phyloP scores from a whole-genome alignment of 768 basidiomycete genomes.

The Amanita pallidorosea region DNA sequence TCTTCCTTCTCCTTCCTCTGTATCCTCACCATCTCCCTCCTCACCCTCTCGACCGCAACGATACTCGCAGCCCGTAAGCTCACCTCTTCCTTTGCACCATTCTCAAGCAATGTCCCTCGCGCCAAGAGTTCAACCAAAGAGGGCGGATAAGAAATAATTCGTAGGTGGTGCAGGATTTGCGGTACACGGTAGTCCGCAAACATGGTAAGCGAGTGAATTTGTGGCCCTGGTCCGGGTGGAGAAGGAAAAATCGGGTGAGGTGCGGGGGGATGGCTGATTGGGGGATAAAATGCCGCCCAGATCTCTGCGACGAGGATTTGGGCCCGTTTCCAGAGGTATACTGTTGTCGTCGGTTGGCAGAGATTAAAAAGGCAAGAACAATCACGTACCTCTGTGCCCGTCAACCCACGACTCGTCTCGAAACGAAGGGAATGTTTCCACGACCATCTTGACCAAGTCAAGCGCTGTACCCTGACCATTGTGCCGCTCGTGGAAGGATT shows the following conservation, averaged over 20 bases:
- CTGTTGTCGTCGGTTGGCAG: conserved; percentile 21
- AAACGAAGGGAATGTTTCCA: conserved; percentile 64
- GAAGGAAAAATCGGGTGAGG: conserved; percentile 70
- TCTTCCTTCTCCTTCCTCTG: conserved; percentile 18
- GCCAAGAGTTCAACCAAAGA: conserved; percentile 42
- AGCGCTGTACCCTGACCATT: conserved; percentile 54
- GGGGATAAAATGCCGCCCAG: conserved; percentile 86
- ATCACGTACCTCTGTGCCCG: conserved; percentile 42
- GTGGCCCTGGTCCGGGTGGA: conserved; percentile 41
- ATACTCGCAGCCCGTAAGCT: conserved; percentile 75
- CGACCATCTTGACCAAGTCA: conserved; percentile 61
- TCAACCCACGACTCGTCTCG: conserved; percentile 55
- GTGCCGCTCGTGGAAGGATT: conserved; percentile 45
- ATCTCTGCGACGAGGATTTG: conserved; percentile 88
- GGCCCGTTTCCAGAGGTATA: conserved; percentile 82
- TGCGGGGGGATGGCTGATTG: conserved; percentile 14
- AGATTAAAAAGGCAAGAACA: background rate
- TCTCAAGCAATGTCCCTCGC: conserved; percentile 30
- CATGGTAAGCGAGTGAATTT: conserved; percentile 75
- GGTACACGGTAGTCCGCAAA: conserved; percentile 92
- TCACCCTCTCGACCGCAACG: conserved; percentile 65
- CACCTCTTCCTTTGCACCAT: conserved; percentile 61
- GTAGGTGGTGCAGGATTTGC: conserved; percentile 79
- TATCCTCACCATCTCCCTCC: conserved; percentile 42
- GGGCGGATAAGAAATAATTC: conserved; percentile 62